Percentiles rank a stretch among this genome's conserved stretches.
Evolutionary conservation across 139 green algal genomes (phyloP).

Genomic region (Chlorella vulgaris): DNA sequence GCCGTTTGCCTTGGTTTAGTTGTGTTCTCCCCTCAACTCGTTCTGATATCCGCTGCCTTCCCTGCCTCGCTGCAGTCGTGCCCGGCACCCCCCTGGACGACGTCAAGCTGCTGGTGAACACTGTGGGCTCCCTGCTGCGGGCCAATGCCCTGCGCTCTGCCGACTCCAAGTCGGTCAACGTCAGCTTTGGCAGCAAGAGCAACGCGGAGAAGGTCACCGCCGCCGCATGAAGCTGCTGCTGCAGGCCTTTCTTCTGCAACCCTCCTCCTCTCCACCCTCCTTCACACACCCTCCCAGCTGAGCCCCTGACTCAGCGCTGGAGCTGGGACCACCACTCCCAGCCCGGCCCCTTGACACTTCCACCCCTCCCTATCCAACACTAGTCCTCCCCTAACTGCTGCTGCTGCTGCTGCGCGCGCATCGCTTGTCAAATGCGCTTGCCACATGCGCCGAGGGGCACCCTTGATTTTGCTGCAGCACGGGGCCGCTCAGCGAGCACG

Average conservation of each 20-base stretch:
- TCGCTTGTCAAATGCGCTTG: too few species aligned
- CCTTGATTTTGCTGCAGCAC: too few species aligned
- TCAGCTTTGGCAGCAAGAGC: constrained; percentile 74
- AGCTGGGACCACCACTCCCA: neutral
- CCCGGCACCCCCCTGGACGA: constrained; percentile 98
- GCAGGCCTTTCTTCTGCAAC: neutral
- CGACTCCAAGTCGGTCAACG: constrained; percentile 61
- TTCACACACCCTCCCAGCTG: neutral
- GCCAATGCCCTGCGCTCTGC: constrained; percentile 90
- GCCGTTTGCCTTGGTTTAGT: neutral
- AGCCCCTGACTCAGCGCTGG: neutral
- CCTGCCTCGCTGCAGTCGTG: constrained; percentile 73
- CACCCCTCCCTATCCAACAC: too few species aligned
- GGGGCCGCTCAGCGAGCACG: too few species aligned
- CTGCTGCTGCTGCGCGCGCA: too few species aligned
- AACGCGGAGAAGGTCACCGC: constrained; percentile 53
- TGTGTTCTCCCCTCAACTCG: neutral
- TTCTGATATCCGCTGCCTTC: neutral
- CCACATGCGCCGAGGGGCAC: too few species aligned
- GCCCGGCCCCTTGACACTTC: neutral
- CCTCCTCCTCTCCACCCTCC: neutral
- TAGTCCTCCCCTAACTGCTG: too few species aligned
- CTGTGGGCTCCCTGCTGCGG: constrained; percentile 86
- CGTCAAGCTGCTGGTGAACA: constrained; percentile 94
- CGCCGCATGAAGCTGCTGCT: neutral